Base-by-base conservation (phyloP, 106 monocot genomes). In the Posidonia australis region DNA sequence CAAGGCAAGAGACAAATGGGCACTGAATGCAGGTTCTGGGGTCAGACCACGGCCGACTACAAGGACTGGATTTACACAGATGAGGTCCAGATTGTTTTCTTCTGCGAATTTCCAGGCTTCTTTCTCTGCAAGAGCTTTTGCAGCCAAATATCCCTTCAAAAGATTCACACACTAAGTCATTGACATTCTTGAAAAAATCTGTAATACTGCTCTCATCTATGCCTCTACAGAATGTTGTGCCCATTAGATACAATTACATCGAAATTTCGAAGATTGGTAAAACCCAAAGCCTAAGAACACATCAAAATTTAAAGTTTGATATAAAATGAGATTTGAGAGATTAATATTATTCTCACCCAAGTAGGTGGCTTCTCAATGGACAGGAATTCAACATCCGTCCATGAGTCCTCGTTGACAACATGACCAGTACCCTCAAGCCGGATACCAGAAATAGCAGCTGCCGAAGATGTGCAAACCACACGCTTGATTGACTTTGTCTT, bases 341-440 rank as follows among this genome's bases (percentile, higher is more conserved):
- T n/a, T n/a, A n/a, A n/a, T n/a, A n/a, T n/a, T n/a, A n/a, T n/a
- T 1, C 22, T 44, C 49, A 73, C 72, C 72, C 72, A 73, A 13
- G 56, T 73, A 3, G 57, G 72, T 7, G 65, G 72, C 42, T 65
- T 56, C 44, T 41, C 64, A 10, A 19, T 2, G 6, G 26, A 25
- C 10, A 73, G 45, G 71, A 51, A 54, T 9, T 63, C 63, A 24
- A 71, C 71, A 42, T 71, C 71, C 12, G 71, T 58, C 71, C 71
- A 71, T 24, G 62, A 62, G 0, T 63, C 32, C 63, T 71, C 71
- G 16, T 71, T 51, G 52, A 32, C 18, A 28, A 62, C 42, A 22
- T 26, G 19, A 1, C 32, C 46, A 17, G 32, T 32, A 11, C 49
- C 70, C 25, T 70, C 61, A 20, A 49, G 47, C 10, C 17, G 51